Percentiles rank a stretch among this genome's conserved stretches.
Conservation (phyloP, 73 alveolate genomes). For the Blepharisma stoltei region DNA sequence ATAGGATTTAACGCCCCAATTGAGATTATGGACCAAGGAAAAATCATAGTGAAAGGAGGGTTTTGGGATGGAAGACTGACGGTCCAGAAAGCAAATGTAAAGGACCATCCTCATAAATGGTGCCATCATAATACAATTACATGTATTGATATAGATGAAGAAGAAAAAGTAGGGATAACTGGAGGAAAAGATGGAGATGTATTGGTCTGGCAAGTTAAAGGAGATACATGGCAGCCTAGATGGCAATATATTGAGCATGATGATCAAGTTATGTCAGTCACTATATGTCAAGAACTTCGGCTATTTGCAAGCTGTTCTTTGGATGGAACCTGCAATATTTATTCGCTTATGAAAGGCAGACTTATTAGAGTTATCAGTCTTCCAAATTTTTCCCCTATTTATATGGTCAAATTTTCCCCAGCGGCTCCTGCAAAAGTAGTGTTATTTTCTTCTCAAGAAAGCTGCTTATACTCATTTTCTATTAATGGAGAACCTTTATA, state of each 20-base stretch:
- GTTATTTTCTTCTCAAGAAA: conserved; percentile 59
- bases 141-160: conserved; percentile 38
- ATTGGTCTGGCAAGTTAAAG: conserved; percentile 42
- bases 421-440: conserved; percentile 64
- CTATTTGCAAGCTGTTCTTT: conserved; percentile 56
- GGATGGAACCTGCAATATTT: conserved; percentile 55
- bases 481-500: conserved; percentile 64
- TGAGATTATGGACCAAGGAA: conserved; percentile 17
- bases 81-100: conserved; percentile 33
- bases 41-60: conserved; percentile 49
- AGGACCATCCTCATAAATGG: conserved; percentile 28
- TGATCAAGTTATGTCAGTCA: conserved; percentile 44
- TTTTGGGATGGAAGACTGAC: conserved; percentile 41
- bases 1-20: conserved; percentile 16
- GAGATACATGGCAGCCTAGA: conserved; percentile 36
- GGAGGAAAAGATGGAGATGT: conserved; percentile 61
- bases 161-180: conserved; percentile 40
- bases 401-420: conserved; percentile 50
- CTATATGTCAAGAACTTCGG: conserved; percentile 34
- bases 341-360: conserved; percentile 55
- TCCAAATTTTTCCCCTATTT: conserved; percentile 57
- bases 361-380: conserved; percentile 57
- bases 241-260: conserved; percentile 32
- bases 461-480: conserved; percentile 50
- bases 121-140: conserved; percentile 46